These are phyloP conservation scores for Penicillium sp. DNA, from an alignment of 2,329 filamentous ascomycete genomes.

Conservation along the genomic window DNA sequence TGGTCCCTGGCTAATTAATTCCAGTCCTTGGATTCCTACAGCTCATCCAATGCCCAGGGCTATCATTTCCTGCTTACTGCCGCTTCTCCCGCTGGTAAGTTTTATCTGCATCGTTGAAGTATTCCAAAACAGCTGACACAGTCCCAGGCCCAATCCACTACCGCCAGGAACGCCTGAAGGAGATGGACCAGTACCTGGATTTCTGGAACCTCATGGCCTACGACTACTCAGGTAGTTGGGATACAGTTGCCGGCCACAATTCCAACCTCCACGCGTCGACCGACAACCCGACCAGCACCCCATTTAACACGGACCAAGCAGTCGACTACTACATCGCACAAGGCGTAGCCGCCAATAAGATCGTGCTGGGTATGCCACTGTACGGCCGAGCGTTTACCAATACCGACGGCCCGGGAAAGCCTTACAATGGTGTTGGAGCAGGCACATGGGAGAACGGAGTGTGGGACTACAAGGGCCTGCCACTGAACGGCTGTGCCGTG, in stretches of 20 bases:
- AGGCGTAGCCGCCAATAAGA: conserved; percentile 65
- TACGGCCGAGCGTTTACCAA: conserved; percentile 82
- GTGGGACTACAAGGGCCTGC: conserved; percentile 85
- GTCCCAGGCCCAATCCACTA: conserved; percentile 46
- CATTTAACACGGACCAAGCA: conserved; percentile 72
- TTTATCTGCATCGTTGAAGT: background rate
- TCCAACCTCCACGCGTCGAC: conserved; percentile 69
- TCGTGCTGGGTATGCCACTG: conserved; percentile 89
- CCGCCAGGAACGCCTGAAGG: conserved; percentile 41
- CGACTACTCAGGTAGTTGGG: conserved; percentile 82
- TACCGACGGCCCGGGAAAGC: conserved; percentile 69
- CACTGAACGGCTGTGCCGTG: conserved; percentile 63
- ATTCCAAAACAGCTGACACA: background rate
- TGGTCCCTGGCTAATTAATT: background rate
- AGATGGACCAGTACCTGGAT: conserved; percentile 50
- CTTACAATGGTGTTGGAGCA: conserved; percentile 66
- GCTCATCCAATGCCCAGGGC: conserved; percentile 36
- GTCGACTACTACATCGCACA: conserved; percentile 66
- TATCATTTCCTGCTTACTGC: conserved; percentile 48
- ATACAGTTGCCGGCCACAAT: conserved; percentile 68
- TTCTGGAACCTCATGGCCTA: conserved; percentile 72
- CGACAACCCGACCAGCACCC: conserved; percentile 62
- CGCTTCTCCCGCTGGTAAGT: conserved; percentile 45
- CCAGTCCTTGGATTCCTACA: conserved; percentile 44
- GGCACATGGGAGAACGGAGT: conserved; percentile 84